phyloP scores from a whole-genome alignment of 1,139 yeast species.

The Taphrina sp. region DNA sequence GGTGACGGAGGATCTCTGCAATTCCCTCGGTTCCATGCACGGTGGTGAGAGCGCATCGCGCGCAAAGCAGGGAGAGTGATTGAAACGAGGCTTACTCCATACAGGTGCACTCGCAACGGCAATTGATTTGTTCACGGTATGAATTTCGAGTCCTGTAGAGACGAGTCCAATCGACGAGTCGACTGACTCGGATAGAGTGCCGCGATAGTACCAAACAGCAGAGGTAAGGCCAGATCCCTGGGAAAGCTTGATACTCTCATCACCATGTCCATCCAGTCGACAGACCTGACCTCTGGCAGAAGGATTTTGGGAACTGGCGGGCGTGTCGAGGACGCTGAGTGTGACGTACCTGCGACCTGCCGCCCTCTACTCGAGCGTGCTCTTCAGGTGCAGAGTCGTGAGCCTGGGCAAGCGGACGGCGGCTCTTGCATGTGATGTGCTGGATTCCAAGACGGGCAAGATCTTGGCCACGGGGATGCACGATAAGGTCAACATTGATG shows the following conservation, averaged over 20 bases:
- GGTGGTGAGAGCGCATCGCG: conserved; percentile 8
- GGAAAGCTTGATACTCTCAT: too few relatives aligned
- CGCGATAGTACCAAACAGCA: conserved; percentile 22
- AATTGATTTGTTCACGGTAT: conserved; percentile 23
- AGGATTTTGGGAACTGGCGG: conserved; percentile 27
- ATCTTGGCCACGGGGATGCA: conserved; percentile 10
- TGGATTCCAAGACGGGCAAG: conserved; percentile 3
- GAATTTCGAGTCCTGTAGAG: too few relatives aligned
- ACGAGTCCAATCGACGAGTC: too few relatives aligned
- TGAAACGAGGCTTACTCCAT: too few relatives aligned
- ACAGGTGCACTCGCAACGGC: conserved; percentile 27
- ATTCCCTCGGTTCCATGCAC: conserved; percentile 30
- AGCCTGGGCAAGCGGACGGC: conserved; percentile 19
- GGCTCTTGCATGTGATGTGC: conserved; percentile 18
- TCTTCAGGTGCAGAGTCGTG: conserved; percentile 25
- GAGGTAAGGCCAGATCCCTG: neutral
- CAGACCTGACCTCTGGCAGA: too few relatives aligned
- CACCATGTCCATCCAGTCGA: too few relatives aligned
- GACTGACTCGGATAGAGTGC: too few relatives aligned
- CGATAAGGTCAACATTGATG: conserved; percentile 20
- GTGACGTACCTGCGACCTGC: conserved; percentile 30
- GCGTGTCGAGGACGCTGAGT: conserved; percentile 22
- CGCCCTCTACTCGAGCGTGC: conserved; percentile 1
- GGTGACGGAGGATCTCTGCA: conserved; percentile 22
- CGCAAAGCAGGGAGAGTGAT: too few relatives aligned